Evolutionary conservation across 495 filamentous ascomycete genomes (phyloP).

Genomic region (Neurospora sp.): DNA sequence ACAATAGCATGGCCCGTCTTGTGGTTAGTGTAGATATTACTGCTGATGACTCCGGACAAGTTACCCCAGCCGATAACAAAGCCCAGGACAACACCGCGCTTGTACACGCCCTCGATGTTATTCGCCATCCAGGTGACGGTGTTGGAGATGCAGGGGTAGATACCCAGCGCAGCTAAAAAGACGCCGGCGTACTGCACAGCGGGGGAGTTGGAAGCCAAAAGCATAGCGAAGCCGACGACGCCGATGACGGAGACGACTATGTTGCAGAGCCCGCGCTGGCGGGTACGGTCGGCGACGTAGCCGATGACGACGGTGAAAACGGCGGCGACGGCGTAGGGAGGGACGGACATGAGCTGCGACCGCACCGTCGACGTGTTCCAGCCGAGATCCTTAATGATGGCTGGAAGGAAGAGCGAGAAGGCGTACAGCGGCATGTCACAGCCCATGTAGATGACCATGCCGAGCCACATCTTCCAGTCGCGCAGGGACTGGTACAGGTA

Average conservation of each 20-base stretch:
- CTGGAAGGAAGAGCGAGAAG: slow-evolving; percentile 83
- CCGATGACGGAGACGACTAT: slow-evolving; percentile 62
- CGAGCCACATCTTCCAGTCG: slow-evolving; percentile 84
- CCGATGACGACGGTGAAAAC: slow-evolving; percentile 68
- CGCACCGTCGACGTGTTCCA: slow-evolving; percentile 49
- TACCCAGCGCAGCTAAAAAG: slow-evolving; percentile 80
- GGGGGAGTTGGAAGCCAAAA: slow-evolving; percentile 50
- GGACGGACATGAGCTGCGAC: slow-evolving; percentile 76
- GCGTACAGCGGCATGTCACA: slow-evolving; percentile 69
- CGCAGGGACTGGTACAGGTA: slow-evolving; percentile 68
- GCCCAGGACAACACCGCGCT: slow-evolving; percentile 77
- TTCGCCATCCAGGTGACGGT: slow-evolving; percentile 85
- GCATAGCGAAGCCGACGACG: slow-evolving; percentile 69
- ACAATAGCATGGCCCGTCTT: slow-evolving; percentile 36
- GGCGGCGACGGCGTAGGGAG: slow-evolving; percentile 79
- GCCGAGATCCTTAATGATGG: slow-evolving; percentile 68
- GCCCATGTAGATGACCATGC: slow-evolving; percentile 74
- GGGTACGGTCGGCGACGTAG: slow-evolving; percentile 69
- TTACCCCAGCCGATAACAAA: slow-evolving; percentile 93
- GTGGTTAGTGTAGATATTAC: slow-evolving; percentile 53
- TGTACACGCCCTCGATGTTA: slow-evolving; percentile 88
- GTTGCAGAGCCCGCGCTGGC: slow-evolving; percentile 72
- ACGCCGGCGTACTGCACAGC: slow-evolving; percentile 70
- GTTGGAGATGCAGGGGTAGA: slow-evolving; percentile 88
- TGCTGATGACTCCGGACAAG: slow-evolving; percentile 74